Base-by-base conservation (phyloP, 371 early-diverging fungal genomes). In the Amoeboaphelidium occidentale region DNA sequence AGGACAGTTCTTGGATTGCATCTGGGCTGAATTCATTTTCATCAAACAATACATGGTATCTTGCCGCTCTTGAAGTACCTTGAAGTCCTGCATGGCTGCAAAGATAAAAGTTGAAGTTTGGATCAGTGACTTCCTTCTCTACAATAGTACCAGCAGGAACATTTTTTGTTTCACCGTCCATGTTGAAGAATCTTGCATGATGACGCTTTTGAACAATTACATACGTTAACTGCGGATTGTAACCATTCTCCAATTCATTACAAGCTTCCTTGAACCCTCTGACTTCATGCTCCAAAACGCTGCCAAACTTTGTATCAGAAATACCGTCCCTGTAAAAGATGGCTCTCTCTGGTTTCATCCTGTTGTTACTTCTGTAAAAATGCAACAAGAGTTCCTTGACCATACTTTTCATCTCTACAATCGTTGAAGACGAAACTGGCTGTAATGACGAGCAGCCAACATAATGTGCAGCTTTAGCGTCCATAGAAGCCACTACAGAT, bases 201-300 rank as follows among this genome's bases (percentile, higher is more conserved):
- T 98, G 98, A 23, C 96, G 75, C 63, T 98, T 96, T 58, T 94
- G 90, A 3, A 87, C 91, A 0, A 87, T 73, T 23, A 96, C 67
- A 57, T 81, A 96, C 1, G 90, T 93, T 47, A 98, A 62, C 25
- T 74, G 67, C 1, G 94, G 94, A 1, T 61, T 61, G 63, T 93
- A 91, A 17, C 54, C 54, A 22, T 60, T 55, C 4, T 81, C 80
- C 2, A 94, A 46, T 0, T 57, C 55, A 2, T 53, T 50, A 58
- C 84, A 91, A 3, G 91, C 92, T 10, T 64, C 60, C 50, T 69
- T 66, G 51, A 97, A 74, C 4, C 81, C 75, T 23, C 72, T 66
- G 2, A 91, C 64, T 64, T 98, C 97, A 17, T 57, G 59, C 17
- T 75, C 63, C 25, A 82, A 62, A 2, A 92, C 87, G 49, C 75